These are phyloP conservation scores for Aphanomyces cochlioides DNA, from an alignment of 352 stramenopile genomes.

Conservation along the genomic window DNA sequence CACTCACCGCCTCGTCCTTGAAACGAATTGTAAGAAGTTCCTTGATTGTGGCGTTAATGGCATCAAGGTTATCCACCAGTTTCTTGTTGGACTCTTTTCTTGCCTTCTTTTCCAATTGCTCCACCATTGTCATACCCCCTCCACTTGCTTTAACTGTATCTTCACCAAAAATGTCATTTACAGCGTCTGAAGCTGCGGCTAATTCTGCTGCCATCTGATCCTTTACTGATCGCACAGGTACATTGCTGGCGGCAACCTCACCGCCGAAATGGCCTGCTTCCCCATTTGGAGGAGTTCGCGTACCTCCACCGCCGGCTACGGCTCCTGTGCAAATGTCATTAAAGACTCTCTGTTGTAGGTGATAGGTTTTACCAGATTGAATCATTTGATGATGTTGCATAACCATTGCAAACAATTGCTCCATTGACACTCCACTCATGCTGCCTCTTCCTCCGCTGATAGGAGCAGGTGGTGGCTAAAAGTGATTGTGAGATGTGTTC, in stretches of 20 bases:
- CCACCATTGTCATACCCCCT: conserved; percentile 83
- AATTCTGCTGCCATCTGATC: conserved; percentile 83
- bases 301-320: conserved; percentile 29
- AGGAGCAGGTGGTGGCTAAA: conserved; percentile 40
- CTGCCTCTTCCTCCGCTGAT: conserved; percentile 26
- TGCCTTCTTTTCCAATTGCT: conserved; percentile 79
- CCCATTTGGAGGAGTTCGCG: conserved; percentile 21
- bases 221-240: conserved; percentile 49
- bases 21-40: conserved; percentile 50
- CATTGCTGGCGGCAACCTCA: neutral
- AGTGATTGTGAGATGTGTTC: neutral
- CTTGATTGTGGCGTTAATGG: conserved; percentile 58
- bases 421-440: conserved; percentile 63
- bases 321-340: no score
- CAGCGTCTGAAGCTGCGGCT: conserved; percentile 66
- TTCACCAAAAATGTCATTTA: conserved; percentile 82
- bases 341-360: no score
- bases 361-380: conserved; percentile 51
- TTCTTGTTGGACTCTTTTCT: conserved; percentile 85
- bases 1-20: conserved; percentile 40
- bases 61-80: conserved; percentile 64
- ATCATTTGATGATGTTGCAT: conserved; percentile 88
- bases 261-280: neutral
- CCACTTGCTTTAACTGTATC: conserved; percentile 65
- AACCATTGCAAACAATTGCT: conserved; percentile 80